Evolutionary conservation across 192 early-diverging fungal species (phyloP).

Genomic region (Backusella psychrophila): DNA sequence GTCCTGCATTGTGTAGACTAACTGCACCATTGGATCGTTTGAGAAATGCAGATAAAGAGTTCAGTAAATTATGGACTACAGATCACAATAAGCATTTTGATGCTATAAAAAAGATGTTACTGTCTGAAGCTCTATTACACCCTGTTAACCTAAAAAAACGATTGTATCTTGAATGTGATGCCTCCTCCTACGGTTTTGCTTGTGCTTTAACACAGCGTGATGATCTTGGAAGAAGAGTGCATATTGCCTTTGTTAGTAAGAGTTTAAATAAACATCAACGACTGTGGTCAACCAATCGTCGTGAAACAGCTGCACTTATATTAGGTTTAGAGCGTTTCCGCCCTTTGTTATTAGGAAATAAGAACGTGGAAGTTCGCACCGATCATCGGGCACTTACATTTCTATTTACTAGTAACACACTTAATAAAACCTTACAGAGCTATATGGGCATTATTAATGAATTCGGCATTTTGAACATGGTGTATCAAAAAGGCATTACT

Average conservation of each 20-base stretch:
- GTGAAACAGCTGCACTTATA: neutral
- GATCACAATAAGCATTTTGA: neutral
- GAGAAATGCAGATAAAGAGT: neutral
- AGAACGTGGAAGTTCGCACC: neutral
- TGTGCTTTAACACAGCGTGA: neutral
- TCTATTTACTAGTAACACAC: neutral
- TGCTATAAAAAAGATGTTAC: neutral
- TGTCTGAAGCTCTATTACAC: neutral
- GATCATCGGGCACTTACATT: neutral
- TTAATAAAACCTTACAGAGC: neutral
- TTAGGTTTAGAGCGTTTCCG: neutral
- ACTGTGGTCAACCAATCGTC: neutral
- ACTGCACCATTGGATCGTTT: neutral
- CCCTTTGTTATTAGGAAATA: neutral
- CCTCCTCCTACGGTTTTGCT: neutral
- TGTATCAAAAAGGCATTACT: neutral
- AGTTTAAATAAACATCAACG: neutral
- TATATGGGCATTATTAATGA: neutral
- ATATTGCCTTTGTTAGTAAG: neutral
- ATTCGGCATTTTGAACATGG: neutral
- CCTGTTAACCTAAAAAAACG: neutral
- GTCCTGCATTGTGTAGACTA: neutral
- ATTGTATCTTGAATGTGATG: neutral
- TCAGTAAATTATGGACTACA: neutral
- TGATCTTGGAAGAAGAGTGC: neutral